These are phyloP conservation scores for Boeremia lycopersici DNA, from an alignment of 2,329 filamentous ascomycete genomes.

Conservation along the genomic window DNA sequence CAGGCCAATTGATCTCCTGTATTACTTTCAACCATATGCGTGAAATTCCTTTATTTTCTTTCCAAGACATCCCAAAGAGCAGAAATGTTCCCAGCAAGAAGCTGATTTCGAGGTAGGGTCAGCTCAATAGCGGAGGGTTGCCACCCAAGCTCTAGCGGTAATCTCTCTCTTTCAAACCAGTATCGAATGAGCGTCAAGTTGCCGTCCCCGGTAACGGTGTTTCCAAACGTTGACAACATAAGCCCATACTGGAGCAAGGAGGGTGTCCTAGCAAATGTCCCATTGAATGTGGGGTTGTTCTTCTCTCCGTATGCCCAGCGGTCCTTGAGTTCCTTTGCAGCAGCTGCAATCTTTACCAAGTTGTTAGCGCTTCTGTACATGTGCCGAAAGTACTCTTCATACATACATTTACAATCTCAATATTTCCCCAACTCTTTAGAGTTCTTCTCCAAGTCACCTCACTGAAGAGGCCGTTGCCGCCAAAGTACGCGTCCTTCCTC, in stretches of 20 bases:
- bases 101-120: constrained; percentile 1
- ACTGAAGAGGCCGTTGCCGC: not conserved
- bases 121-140: not conserved
- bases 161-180: constrained; percentile 1
- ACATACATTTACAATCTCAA: not conserved
- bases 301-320: constrained; percentile 1
- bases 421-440: not conserved
- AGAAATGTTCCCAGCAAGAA: constrained; percentile 2
- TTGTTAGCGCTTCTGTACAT: not conserved
- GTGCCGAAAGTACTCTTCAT: not conserved
- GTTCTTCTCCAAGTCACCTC: not conserved
- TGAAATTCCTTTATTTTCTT: not conserved
- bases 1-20: no score
- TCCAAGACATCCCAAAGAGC: not conserved
- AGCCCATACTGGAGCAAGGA: constrained; percentile 1
- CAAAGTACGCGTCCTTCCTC: constrained; percentile 1
- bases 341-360: not conserved
- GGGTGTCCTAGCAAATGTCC: not conserved
- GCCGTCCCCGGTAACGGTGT: constrained; percentile 1
- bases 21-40: no score
- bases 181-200: constrained; percentile 3
- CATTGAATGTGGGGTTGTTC: constrained; percentile 1
- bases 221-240: constrained; percentile 2
- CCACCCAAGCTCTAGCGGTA: constrained; percentile 4
- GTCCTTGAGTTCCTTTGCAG: not conserved